Base-by-base conservation (phyloP, 1,284 basidiomycete genomes). In the Retiboletus flavoniger region DNA sequence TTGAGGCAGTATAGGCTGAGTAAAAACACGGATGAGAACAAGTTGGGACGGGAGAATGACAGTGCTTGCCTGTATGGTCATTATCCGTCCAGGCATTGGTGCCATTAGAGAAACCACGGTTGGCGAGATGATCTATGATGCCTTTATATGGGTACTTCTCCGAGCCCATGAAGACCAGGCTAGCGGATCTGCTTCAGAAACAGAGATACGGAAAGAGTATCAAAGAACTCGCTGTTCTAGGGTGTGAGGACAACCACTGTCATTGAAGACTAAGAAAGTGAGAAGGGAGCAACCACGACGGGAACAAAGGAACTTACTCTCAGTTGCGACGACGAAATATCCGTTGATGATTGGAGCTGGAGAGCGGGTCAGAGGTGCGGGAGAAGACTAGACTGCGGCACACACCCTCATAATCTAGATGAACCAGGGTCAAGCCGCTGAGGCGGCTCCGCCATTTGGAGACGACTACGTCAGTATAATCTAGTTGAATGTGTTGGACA, bases 91-190 rank as follows among this genome's bases (percentile, higher is more conserved):
- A 90, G 14, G 89, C 89, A 67, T 91, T 90, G 17, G 96, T 98
- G 29, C 94, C 93, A 57, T 93, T 88, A 11, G 95, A 95, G 69
- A 96, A 98, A 10, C 94, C 93, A 50, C 95, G 84, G 72, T 98
- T 99, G 9, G 97, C 97, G n/a, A 99, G 81, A 59, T 92, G 89
- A 74, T 99, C 97, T 51, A 99, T 85, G 46, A 98, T 91, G 28
- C 96, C 97, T 72, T 99, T 99, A 81, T 93, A 95, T 0, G 96
- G 96, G 69, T 95, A 97, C 64, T 89, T 85, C 68, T 96, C 88
- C 2, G 93, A 96, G 11, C 95, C 95, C 79, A 98, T 89, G 70
- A 98, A 98, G 19, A 98, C 85, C 51, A 97, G 75, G 70, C 91
- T 90, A 53, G 8, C 26, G 24, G 46, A 62, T 55, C 54, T 29